These are phyloP conservation scores for Amoeboaphelidium protococcarum DNA, from an alignment of 371 early-diverging fungal genomes.

Conservation along the genomic window DNA sequence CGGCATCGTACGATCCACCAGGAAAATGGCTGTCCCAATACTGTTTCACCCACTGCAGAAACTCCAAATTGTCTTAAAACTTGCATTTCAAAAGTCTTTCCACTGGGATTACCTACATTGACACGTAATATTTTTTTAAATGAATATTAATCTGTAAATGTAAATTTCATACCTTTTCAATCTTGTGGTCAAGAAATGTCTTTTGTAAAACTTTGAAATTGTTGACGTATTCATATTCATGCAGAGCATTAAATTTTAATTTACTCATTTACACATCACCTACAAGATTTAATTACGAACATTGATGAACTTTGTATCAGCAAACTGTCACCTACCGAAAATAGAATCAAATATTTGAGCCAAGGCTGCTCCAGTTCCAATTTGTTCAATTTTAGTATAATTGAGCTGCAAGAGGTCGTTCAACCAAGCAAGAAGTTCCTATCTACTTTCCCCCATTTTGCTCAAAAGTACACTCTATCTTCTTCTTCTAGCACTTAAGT, in stretches of 20 bases:
- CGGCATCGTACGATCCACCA: neutral
- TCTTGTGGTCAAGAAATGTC: constrained; percentile 45
- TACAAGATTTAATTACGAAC: too few species aligned
- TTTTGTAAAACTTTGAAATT: constrained; percentile 76
- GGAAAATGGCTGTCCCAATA: constrained; percentile 1
- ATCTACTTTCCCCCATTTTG: constrained; percentile 61
- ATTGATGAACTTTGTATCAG: too few species aligned
- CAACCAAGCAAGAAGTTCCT: constrained; percentile 67
- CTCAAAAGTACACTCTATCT: too few species aligned
- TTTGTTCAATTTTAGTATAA: constrained; percentile 75
- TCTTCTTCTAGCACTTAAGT: too few species aligned
- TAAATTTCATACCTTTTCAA: constrained; percentile 30
- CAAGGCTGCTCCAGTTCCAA: constrained; percentile 43
- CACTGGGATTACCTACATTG: constrained; percentile 38
- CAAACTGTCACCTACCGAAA: too few species aligned
- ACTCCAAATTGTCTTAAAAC: constrained; percentile 89
- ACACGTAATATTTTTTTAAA: neutral
- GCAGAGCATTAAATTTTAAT: too few species aligned
- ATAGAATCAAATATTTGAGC: constrained; percentile 2
- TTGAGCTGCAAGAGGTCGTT: constrained; percentile 61
- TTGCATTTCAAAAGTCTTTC: constrained; percentile 64
- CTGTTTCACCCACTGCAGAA: constrained; percentile 10
- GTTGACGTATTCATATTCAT: constrained; percentile 66
- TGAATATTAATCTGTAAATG: too few species aligned
- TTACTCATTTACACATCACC: too few species aligned